A percentile compares a stretch with the other conserved stretches of the same genome.
These are phyloP conservation scores for Pyracantha coccinea DNA, from an alignment of 331 rosid genomes.

Conservation along the genomic window DNA sequence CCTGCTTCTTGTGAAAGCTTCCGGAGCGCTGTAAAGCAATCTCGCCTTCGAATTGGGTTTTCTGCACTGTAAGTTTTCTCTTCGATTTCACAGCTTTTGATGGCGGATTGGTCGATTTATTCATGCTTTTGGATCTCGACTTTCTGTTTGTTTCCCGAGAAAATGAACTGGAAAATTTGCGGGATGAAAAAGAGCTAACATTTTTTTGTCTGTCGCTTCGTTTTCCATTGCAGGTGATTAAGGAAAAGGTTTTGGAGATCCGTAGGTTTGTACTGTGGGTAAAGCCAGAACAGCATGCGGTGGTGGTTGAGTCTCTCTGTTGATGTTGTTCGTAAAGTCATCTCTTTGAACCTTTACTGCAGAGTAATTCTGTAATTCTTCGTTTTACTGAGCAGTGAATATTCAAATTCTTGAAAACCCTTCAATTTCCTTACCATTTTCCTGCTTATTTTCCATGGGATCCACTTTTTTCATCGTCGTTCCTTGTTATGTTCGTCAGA, in stretches of 20 bases:
- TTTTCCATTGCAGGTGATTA: slow-evolving; percentile 30
- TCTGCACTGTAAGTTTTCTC: not conserved
- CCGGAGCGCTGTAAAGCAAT: not conserved
- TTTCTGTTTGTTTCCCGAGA: not conserved
- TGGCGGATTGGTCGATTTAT: not conserved
- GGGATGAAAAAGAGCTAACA: too few species aligned
- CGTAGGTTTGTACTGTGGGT: slow-evolving; percentile 20
- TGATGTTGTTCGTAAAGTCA: slow-evolving; percentile 71
- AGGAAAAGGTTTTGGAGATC: slow-evolving; percentile 21
- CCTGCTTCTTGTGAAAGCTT: not conserved
- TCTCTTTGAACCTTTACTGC: slow-evolving; percentile 83
- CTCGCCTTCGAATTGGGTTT: not conserved
- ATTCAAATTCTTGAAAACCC: not conserved
- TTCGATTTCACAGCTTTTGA: not conserved
- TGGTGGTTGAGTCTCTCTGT: slow-evolving; percentile 74
- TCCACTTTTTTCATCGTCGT: slow-evolving; percentile 74
- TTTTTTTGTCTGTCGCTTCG: not conserved
- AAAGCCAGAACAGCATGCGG: slow-evolving; percentile 84
- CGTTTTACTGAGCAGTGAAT: not conserved
- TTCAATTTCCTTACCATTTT: not conserved
- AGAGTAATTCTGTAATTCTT: slow-evolving; percentile 79
- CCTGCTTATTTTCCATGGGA: slow-evolving; percentile 53
- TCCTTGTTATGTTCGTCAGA: slow-evolving; percentile 95
- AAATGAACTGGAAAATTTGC: not conserved
- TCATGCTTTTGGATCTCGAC: not conserved